A percentile compares a stretch with the other conserved stretches of the same genome.
Conservation (phyloP, 345 rosid species). For the Gossypium longicalyx region DNA sequence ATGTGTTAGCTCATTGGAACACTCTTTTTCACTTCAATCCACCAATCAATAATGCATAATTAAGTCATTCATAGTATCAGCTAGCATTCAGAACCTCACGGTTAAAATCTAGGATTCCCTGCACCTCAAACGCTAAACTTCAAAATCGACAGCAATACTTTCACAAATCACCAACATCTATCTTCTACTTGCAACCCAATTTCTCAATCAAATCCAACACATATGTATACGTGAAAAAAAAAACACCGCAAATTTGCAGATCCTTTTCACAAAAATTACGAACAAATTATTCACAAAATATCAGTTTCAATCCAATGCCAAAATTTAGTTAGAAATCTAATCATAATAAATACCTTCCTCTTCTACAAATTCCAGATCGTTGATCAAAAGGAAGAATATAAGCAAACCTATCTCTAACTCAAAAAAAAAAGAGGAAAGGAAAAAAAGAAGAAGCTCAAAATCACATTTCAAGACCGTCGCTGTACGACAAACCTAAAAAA, state of each 20-base stretch:
- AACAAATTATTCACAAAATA: not conserved
- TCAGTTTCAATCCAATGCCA: not conserved
- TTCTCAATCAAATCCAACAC: constrained; percentile 18
- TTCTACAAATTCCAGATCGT: not conserved
- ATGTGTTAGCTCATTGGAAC: constrained; percentile 9
- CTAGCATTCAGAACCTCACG: constrained; percentile 1
- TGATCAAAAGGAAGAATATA: constrained; percentile 19
- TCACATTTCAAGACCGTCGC: constrained; percentile 10
- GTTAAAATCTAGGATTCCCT: not conserved
- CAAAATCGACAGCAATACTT: constrained; percentile 4
- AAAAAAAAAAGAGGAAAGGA: not conserved
- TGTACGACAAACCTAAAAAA: constrained; percentile 13
- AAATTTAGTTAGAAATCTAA: too few relatives aligned
- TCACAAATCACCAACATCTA: constrained; percentile 7
- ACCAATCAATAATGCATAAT: constrained; percentile 3
- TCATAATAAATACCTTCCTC: too few relatives aligned
- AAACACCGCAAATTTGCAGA: not conserved
- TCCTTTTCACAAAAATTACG: not conserved
- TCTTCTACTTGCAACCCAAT: not conserved
- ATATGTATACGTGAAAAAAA: not conserved
- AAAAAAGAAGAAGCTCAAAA: not conserved
- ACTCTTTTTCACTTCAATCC: constrained; percentile 13
- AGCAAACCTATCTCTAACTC: constrained; percentile 8
- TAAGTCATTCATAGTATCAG: constrained; percentile 6
- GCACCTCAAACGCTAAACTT: not conserved